Conservation (phyloP, 164 flowering plant species). For the Euptelea pleiosperma region DNA sequence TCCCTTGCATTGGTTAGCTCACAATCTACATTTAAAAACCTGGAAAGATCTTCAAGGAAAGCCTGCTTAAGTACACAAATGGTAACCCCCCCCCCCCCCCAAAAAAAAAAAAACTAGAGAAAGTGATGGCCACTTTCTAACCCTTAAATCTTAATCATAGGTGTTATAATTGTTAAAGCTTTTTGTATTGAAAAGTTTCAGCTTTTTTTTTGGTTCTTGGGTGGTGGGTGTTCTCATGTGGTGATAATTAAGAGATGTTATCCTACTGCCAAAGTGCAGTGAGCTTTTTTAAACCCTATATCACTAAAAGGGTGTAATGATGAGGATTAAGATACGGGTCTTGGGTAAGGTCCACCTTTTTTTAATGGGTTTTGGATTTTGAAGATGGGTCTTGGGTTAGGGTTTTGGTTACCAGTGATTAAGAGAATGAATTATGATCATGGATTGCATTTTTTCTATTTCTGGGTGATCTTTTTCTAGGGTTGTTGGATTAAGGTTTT, state of each 20-base stretch:
- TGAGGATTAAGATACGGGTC: slow-evolving; percentile 17
- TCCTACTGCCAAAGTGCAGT: not conserved
- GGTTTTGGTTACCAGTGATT: too few relatives aligned
- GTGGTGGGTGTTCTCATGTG: slow-evolving; percentile 18
- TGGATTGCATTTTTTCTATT: too few relatives aligned
- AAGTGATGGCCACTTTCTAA: slow-evolving; percentile 35
- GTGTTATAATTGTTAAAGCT: slow-evolving; percentile 47
- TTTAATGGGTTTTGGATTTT: slow-evolving; percentile 12
- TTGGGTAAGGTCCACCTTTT: slow-evolving; percentile 9
- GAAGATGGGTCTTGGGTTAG: slow-evolving; percentile 14
- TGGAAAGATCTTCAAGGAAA: slow-evolving; percentile 29
- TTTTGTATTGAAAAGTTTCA: slow-evolving; percentile 20
- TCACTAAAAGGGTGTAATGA: slow-evolving; percentile 17
- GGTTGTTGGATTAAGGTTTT: slow-evolving; percentile 30
- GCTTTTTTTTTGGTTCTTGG: slow-evolving; percentile 6
- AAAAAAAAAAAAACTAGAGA: slow-evolving; percentile 16
- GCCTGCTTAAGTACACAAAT: slow-evolving; percentile 25
- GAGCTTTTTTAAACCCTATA: slow-evolving; percentile 9
- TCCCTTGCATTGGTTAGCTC: slow-evolving; percentile 46
- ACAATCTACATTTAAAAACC: slow-evolving; percentile 16
- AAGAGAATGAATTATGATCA: too few relatives aligned
- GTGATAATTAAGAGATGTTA: slow-evolving; percentile 18
- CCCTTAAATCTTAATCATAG: slow-evolving; percentile 56
- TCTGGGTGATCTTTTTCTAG: too few relatives aligned
- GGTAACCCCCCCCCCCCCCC: not conserved